Base-by-base conservation (phyloP, 2,329 filamentous ascomycete genomes). In the Verticillium nonalfalfae region DNA sequence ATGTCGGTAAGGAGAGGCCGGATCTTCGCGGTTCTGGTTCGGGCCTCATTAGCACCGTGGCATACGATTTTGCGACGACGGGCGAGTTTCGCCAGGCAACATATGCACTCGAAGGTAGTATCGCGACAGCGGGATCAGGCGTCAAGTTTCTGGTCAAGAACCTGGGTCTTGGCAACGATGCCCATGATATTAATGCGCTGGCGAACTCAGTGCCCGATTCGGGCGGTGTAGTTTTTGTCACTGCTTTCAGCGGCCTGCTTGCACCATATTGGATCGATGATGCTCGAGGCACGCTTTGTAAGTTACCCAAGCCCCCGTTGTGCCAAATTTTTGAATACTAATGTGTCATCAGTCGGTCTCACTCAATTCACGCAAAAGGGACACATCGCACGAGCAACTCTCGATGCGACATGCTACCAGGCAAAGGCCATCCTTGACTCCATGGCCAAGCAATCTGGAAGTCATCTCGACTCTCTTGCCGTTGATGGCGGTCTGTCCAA, bases 221-320 rank as follows among this genome's bases (percentile, higher is more conserved):
- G 64, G 93, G 92, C 60, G 93, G 93, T 7, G 89, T 93, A 60
- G 85, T 93, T 18, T 88, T 97, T 69, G 93, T 97, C 63, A 96
- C 93, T 2, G 93, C 93, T 1, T 97, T 97, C 73, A 93, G 89
- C 73, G 93, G 93, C 60, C 82, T 97, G 2, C 96, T 96, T 72
- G 93, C 93, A 1, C 93, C 93, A 0, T 96, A 97, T 75, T 97
- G 93, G 93, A 94, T 96, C 64, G 92, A 96, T 71, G 91, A 96
- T 75, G 92, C 92, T 21, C 90, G 93, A 73, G 93, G 93, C 62
- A 96, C 93, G 5, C 86, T 95, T 61, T 93, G 84, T 87, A 78
- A 76, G 83, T 78, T 33, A n/a, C 15, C 14, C 58, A 15, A 15
- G 35, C n/a, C 26, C 9, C 4, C 39, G 10, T 56, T 56, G 54